Evolutionary conservation across 768 basidiomycete species (phyloP).

Genomic region (Pleurotus giganteus): DNA sequence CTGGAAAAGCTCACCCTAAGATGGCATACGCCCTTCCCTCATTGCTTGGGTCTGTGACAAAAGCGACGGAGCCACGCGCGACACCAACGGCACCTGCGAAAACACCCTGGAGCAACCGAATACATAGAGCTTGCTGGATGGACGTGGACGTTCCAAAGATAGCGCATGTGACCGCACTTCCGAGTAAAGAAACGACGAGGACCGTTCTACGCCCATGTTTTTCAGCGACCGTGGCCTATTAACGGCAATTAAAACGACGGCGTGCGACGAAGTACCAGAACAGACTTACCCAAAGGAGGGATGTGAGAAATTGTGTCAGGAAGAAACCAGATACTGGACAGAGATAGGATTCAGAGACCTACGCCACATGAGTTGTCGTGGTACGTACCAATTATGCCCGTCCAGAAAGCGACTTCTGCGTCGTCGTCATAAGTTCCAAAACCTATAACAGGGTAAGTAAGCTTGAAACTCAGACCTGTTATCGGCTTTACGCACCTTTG

Average conservation of each 20-base stretch:
- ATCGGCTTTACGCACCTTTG: slow-evolving; percentile 48
- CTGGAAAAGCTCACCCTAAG: slow-evolving; percentile 54
- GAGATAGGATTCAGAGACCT: slow-evolving; percentile 13
- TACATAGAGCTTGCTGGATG: slow-evolving; percentile 76
- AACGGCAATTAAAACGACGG: slow-evolving; percentile 12
- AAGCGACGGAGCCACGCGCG: slow-evolving; percentile 82
- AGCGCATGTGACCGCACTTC: slow-evolving; percentile 76
- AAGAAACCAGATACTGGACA: slow-evolving; percentile 78
- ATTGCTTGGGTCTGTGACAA: slow-evolving; percentile 88
- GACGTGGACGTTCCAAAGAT: slow-evolving; percentile 77
- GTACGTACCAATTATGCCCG: slow-evolving; percentile 74
- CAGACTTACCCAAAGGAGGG: slow-evolving; percentile 78
- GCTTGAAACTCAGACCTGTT: background rate
- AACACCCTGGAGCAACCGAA: slow-evolving; percentile 87
- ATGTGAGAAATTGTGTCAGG: slow-evolving; percentile 93
- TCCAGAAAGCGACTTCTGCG: slow-evolving; percentile 86
- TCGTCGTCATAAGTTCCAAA: slow-evolving; percentile 74
- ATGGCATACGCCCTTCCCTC: slow-evolving; percentile 95
- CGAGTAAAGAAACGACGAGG: slow-evolving; percentile 79
- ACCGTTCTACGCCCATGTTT: slow-evolving; percentile 87
- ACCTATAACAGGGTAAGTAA: slow-evolving; percentile 34
- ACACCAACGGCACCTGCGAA: slow-evolving; percentile 96
- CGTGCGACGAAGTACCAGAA: slow-evolving; percentile 6
- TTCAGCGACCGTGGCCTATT: slow-evolving; percentile 87
- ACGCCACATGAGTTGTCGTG: slow-evolving; percentile 3